A percentile compares a stretch with the other conserved stretches of the same genome.
phyloP scores from a whole-genome alignment of 768 basidiomycete genomes.

The Calocybe gangraenosa region DNA sequence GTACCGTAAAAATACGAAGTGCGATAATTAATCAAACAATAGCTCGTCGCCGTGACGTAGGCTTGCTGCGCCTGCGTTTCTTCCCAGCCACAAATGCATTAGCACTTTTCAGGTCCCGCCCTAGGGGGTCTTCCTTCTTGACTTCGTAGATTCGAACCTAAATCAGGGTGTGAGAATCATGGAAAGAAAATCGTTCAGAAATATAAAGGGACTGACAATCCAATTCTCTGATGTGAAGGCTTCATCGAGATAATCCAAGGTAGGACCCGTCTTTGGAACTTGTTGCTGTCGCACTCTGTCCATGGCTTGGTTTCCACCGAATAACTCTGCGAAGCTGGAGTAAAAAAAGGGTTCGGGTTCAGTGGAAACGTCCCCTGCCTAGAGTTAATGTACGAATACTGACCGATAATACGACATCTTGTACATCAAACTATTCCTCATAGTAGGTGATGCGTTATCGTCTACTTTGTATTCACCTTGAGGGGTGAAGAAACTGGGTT shows the following conservation, averaged over 20 bases:
- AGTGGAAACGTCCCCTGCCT: not conserved
- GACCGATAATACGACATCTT: constrained; percentile 98
- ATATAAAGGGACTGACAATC: constrained; percentile 62
- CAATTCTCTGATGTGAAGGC: constrained; percentile 99
- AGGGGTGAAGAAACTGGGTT: constrained; percentile 89
- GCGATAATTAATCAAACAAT: constrained; percentile 5
- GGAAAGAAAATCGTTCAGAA: not conserved
- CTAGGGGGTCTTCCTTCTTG: constrained; percentile 88
- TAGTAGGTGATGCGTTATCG: constrained; percentile 74
- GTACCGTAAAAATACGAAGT: too few species aligned
- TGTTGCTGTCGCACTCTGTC: constrained; percentile 91
- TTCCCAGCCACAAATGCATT: constrained; percentile 84
- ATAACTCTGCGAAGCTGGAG: constrained; percentile 80
- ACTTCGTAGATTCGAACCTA: constrained; percentile 93
- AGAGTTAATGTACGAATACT: constrained; percentile 9
- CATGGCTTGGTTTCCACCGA: constrained; percentile 60
- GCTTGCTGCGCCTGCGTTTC: constrained; percentile 82
- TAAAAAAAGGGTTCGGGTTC: constrained; percentile 1
- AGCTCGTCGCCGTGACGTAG: constrained; percentile 54
- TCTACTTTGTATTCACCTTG: constrained; percentile 94
- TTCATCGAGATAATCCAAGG: constrained; percentile 90
- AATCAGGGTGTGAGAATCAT: constrained; percentile 5
- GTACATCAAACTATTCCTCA: constrained; percentile 98
- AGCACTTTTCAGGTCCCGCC: constrained; percentile 85
- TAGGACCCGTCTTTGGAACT: constrained; percentile 72